These are phyloP conservation scores for Aspergillus pseudoglaucus DNA, from an alignment of 2,329 filamentous ascomycete genomes.

Conservation along the genomic window DNA sequence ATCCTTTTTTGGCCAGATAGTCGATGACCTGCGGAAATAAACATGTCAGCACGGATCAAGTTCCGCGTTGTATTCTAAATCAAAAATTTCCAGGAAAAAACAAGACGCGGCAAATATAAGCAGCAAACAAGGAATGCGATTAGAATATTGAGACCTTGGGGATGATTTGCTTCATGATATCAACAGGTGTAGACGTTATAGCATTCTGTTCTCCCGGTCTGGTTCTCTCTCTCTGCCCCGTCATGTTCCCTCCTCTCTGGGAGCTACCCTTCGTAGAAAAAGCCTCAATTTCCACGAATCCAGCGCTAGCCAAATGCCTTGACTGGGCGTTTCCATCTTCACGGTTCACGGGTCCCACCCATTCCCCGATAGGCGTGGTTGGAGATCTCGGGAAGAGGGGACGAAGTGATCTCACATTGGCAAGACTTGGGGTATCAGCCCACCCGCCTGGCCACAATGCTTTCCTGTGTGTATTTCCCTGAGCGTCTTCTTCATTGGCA, in stretches of 20 bases:
- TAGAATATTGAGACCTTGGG: background rate
- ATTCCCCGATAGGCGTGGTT: background rate
- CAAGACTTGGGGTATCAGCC: background rate
- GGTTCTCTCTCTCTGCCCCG: background rate
- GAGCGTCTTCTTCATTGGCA: background rate
- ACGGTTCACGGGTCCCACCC: background rate
- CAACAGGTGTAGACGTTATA: background rate
- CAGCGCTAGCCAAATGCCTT: background rate
- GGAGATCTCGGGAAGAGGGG: background rate
- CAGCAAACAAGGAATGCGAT: constrained; percentile 1
- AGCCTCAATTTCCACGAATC: background rate
- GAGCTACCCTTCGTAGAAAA: background rate
- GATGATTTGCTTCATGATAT: background rate
- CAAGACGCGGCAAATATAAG: constrained; percentile 47
- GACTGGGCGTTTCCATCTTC: background rate
- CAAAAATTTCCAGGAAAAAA: constrained; percentile 4
- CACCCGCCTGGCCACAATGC: background rate
- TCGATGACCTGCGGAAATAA: constrained; percentile 65
- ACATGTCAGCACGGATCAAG: constrained; percentile 1
- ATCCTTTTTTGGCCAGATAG: constrained; percentile 92
- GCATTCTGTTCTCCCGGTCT: background rate
- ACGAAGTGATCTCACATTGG: background rate
- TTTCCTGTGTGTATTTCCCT: background rate
- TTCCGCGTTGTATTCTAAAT: background rate
- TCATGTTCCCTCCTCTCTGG: background rate